Evolutionary conservation across 2,329 filamentous ascomycete genomes (phyloP).

Genomic region (Leptosphaerulina australis): DNA sequence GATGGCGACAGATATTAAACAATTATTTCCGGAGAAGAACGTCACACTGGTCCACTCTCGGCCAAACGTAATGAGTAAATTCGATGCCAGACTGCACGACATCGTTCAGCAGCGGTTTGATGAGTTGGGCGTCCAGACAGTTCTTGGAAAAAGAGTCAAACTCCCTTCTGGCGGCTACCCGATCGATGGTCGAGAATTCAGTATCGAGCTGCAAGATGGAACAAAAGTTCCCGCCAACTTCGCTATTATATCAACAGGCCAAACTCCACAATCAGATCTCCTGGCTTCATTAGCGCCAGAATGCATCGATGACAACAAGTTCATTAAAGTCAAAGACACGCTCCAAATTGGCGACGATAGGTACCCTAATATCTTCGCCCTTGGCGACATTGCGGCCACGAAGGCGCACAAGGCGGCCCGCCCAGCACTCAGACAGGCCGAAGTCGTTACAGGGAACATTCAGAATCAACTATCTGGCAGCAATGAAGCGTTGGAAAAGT

Average conservation of each 20-base stretch:
- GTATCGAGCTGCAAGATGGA: conserved; percentile 2
- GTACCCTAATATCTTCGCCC: conserved; percentile 63
- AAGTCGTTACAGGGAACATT: conserved; percentile 12
- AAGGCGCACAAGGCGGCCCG: conserved; percentile 12
- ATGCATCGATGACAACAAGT: conserved; percentile 53
- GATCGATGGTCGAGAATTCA: conserved; percentile 4
- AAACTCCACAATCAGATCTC: conserved; percentile 61
- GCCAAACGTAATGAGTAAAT: conserved; percentile 59
- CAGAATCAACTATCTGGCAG: not conserved
- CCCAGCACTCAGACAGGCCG: conserved; percentile 6
- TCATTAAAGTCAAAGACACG: conserved; percentile 61
- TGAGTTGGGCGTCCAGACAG: conserved; percentile 59
- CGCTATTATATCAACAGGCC: conserved; percentile 65
- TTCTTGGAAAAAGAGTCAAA: conserved; percentile 1
- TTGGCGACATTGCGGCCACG: conserved; percentile 65
- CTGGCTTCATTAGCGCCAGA: conserved; percentile 53
- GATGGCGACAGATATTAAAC: conserved; percentile 65
- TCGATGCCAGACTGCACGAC: conserved; percentile 36
- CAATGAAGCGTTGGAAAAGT: conserved; percentile 1
- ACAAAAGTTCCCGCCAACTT: conserved; percentile 5
- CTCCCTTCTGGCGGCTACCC: not conserved
- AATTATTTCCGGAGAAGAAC: conserved; percentile 60
- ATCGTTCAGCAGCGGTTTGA: conserved; percentile 56
- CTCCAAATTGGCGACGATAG: conserved; percentile 61
- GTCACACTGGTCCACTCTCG: conserved; percentile 66